Base-by-base conservation (phyloP, 2,329 filamentous ascomycete species). In the Pleurostoma richardsiae region DNA sequence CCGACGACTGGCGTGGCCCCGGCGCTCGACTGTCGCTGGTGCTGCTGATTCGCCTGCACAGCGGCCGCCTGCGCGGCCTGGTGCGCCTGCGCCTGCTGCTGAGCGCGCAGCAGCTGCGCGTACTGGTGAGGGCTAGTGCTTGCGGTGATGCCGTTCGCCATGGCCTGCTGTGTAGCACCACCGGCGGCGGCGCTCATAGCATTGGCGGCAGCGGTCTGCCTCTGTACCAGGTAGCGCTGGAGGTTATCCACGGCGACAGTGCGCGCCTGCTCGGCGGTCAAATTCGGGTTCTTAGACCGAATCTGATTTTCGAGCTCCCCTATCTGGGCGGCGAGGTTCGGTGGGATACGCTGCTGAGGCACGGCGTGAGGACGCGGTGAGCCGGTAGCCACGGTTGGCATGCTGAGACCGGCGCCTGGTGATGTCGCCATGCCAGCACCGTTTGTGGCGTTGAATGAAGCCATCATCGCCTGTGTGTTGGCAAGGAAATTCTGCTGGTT, bases 81-180 rank as follows among this genome's bases (percentile, higher is more conserved):
- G 3, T 59, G 58, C 6, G 65, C 64, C 48, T 72, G 73, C 29
- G 70, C 68, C 50, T 79, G 75, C 51, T 81, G 78, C 54, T 82
- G 79, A 38, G 79, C 76, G 40, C 79, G 65, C 6, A 82, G 69
- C 31, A 82, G 64, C 47, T 79, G 77, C 2, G 79, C 79, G 55
- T 82, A 82, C 51, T 82, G 79, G 39, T 82, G 77, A 29, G 79
- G 79, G 47, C 74, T 78, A 2, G 70, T 68, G 1, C 73, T 74
- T 19, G 69, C 67, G 1, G 70, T 63, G 42, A 77, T 69, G 19
- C 73, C 70, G 43, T 73, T 77, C 11, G 73, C 67, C 45, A 77
- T 69, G 3, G 70, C 69, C 10, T 73, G 63, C 51, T 77, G 64
- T 51, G 77, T 72, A 6, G 68, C 68, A 4, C 68, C 65, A 10